Evolutionary conservation across 805 yeast species (phyloP).

Genomic region (Ascoidea tarda): DNA sequence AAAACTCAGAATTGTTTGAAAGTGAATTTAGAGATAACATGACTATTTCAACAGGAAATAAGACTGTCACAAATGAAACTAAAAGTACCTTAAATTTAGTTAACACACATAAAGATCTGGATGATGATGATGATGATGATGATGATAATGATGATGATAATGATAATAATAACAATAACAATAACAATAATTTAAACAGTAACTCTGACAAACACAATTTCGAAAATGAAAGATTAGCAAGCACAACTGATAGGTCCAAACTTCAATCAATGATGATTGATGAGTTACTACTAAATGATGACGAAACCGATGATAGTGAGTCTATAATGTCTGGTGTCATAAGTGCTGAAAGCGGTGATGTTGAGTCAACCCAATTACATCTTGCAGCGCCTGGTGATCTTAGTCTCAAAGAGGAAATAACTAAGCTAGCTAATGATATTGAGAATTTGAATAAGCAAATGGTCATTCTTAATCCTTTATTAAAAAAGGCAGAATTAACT

Average conservation of each 20-base stretch:
- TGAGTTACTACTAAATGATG: conserved; percentile 1
- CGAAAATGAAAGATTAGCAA: not conserved
- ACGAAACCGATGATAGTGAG: conserved; percentile 13
- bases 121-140: conserved; percentile 11
- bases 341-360: conserved; percentile 12
- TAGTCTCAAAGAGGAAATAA: conserved; percentile 53
- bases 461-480: conserved; percentile 47
- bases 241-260: not conserved
- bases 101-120: not conserved
- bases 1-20: no score
- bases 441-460: conserved; percentile 46
- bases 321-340: conserved; percentile 8
- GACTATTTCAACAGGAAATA: not conserved
- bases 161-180: no score
- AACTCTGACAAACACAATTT: not conserved
- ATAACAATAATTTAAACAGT: no score
- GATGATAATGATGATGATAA: conserved; percentile 6
- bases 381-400: conserved; percentile 60
- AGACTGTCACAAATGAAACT: not conserved
- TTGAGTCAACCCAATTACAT: conserved; percentile 23
- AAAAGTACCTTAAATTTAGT: not conserved
- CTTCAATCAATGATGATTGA: not conserved
- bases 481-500: conserved; percentile 74
- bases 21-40: not conserved
- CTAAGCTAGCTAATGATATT: conserved; percentile 40